A percentile compares a stretch with the other conserved stretches of the same genome.
Conservation (phyloP, 2,329 filamentous ascomycete genomes). For the Colletotrichum costaricense region DNA sequence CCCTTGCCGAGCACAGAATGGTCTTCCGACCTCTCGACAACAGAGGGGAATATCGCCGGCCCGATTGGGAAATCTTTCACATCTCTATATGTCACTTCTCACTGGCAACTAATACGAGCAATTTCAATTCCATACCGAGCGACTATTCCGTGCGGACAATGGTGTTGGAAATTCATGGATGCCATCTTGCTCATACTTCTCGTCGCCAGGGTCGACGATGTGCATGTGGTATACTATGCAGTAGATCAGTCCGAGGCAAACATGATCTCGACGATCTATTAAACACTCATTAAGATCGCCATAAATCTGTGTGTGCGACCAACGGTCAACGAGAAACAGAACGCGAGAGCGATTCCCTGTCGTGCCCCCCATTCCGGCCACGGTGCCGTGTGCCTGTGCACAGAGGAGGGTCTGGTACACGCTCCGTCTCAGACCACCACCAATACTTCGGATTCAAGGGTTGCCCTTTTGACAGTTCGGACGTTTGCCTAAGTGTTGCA, state of each 20-base stretch:
- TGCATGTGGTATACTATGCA: background rate
- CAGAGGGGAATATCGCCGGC: background rate
- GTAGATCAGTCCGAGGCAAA: background rate
- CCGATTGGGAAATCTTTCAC: background rate
- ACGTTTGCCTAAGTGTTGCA: background rate
- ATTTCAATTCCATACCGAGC: background rate
- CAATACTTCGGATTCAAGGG: slow-evolving; percentile 18
- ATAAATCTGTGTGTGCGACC: background rate
- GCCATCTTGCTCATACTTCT: too few species aligned
- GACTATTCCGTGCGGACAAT: too few species aligned
- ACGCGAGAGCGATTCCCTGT: background rate
- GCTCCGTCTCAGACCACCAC: slow-evolving; percentile 12
- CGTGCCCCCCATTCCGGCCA: background rate
- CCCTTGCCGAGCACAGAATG: slow-evolving; percentile 1
- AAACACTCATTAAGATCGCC: background rate
- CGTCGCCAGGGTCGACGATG: background rate
- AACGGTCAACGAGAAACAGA: background rate
- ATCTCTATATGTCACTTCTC: background rate
- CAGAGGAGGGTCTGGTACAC: slow-evolving; percentile 15
- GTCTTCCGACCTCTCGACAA: background rate
- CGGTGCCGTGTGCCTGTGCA: slow-evolving; percentile 1
- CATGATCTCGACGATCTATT: background rate
- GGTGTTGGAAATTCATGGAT: background rate
- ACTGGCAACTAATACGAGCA: background rate
- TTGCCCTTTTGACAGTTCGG: slow-evolving; percentile 22